Base-by-base conservation (phyloP, 2,329 filamentous ascomycete species). In the Arthrocladium fulminans region DNA sequence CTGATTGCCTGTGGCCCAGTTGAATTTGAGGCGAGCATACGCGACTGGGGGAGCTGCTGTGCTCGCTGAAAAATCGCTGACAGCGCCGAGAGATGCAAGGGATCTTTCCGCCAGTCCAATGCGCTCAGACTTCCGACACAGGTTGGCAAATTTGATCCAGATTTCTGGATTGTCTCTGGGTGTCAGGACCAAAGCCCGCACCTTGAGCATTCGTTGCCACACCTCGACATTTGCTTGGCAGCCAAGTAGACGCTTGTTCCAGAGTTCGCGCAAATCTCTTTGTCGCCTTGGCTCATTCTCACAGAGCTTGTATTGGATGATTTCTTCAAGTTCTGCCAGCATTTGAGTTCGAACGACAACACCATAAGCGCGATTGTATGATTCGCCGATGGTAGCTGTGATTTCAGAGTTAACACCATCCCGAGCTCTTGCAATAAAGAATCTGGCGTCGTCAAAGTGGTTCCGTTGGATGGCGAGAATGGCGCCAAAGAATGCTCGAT, bases 101-200 rank as follows among this genome's bases (percentile, higher is more conserved):
- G 89, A 94, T 69, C 95, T 94, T 69, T 98, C 92, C 1, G 92
- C 92, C 42, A 99, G 77, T 8, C 92, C 90, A 75, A 90, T 89
- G 24, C 92, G 84, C 50, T 88, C 86, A 38, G 90, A 95, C 67
- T 98, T 99, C 60, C 94, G 86, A 67, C 94, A 99, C 4, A 98
- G 79, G 60, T 97, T 98, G 60, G 92, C 87, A 64, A 96, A 98
- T 65, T 98, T 99, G 73, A 98, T 97, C 82, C 89, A 96, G 88
- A 98, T 98, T 60, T 94, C 86, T 74, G 94, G 88, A 61, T 96
- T 96, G 64, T 99, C 89, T 27, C 80, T 80, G 0, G 94, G 90
- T 0, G 83, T 83, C 52, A 97, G 90, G 51, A 99, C 92, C 45
- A 99, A 75, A 17, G 88, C 86, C 51, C 92, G 82, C 25, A 98